phyloP scores from a whole-genome alignment of 306 rosid species.

The Vicia sativa region DNA sequence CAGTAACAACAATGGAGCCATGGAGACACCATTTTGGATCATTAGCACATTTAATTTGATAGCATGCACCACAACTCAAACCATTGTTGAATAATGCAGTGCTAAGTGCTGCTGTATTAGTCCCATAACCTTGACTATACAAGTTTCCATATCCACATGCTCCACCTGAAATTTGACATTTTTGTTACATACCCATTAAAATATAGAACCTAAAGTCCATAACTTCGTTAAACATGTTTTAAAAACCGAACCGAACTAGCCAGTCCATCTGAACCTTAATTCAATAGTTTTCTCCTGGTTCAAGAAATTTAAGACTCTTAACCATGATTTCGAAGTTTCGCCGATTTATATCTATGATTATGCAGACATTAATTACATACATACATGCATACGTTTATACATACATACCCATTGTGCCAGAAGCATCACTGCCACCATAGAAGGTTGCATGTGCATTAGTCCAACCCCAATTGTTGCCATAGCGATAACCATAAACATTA shows the following conservation, averaged over 20 bases:
- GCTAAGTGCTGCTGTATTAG: conserved; percentile 83
- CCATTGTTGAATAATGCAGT: conserved; percentile 74
- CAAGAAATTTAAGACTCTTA: too few relatives aligned
- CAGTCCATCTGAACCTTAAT: neutral
- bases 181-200: neutral
- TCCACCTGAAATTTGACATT: conserved; percentile 52
- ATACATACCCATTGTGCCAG: conserved; percentile 82
- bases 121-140: conserved; percentile 79
- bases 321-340: too few relatives aligned
- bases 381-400: neutral
- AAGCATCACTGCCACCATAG: conserved; percentile 87
- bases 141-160: conserved; percentile 90
- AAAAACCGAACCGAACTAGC: neutral
- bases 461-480: conserved; percentile 59
- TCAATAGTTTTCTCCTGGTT: too few relatives aligned
- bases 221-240: conserved; percentile 4
- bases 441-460: conserved; percentile 81
- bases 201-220: neutral
- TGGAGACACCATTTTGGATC: conserved; percentile 78
- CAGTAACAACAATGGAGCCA: conserved; percentile 68
- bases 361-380: too few relatives aligned
- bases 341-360: too few relatives aligned
- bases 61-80: conserved; percentile 80
- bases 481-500: conserved; percentile 51
- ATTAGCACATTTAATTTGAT: conserved; percentile 62